Conservation (phyloP, 306 rosid genomes). For the Styphnolobium japonicum region DNA sequence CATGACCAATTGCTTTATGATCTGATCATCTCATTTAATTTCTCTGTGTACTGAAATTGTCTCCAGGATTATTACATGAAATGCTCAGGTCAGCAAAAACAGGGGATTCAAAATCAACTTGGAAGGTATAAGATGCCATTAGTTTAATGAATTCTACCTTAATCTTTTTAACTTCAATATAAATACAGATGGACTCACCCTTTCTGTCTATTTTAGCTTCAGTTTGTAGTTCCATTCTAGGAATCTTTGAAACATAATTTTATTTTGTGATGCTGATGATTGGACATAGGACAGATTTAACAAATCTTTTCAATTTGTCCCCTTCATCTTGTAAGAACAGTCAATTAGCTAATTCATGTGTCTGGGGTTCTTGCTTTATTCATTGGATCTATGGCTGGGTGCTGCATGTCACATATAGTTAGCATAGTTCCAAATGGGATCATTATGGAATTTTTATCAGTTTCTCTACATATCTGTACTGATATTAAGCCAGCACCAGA, state of each 20-base stretch:
- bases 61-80: conserved; percentile 82
- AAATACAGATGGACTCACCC: neutral
- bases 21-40: conserved; percentile 9
- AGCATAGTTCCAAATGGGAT: conserved; percentile 10
- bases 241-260: neutral
- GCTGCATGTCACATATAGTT: conserved; percentile 4
- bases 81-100: conserved; percentile 91
- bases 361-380: neutral
- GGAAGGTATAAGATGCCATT: conserved; percentile 74
- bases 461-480: neutral
- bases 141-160: neutral
- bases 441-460: neutral
- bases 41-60: conserved; percentile 20
- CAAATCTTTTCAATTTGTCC: neutral
- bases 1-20: conserved; percentile 1
- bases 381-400: neutral
- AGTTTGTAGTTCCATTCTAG: conserved; percentile 13
- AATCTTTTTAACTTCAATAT: neutral
- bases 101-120: conserved; percentile 93
- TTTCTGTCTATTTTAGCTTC: conserved; percentile 15
- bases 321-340: neutral
- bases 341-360: neutral
- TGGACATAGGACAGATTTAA: neutral
- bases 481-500: neutral
- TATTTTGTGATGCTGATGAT: conserved; percentile 19